Percentiles rank a stretch among this genome's conserved stretches.
phyloP scores from a whole-genome alignment of 2,329 filamentous ascomycete genomes.

The Exophiala sp. region DNA sequence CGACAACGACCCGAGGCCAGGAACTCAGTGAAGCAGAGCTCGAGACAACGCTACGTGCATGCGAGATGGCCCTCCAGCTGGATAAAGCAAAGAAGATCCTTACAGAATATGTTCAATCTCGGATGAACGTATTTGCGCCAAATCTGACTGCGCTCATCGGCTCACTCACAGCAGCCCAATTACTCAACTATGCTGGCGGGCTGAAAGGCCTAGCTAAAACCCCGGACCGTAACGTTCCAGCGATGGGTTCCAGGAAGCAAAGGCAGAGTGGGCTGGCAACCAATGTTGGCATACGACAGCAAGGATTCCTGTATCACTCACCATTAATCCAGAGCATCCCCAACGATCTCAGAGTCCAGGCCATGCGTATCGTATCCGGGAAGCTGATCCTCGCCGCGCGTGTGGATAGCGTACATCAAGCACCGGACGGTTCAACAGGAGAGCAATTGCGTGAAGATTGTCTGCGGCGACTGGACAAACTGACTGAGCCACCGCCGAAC shows the following conservation, averaged over 20 bases:
- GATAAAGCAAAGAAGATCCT: constrained; percentile 81
- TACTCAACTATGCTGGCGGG: constrained; percentile 91
- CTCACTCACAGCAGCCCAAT: constrained; percentile 84
- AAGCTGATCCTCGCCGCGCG: constrained; percentile 92
- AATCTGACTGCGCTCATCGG: constrained; percentile 88
- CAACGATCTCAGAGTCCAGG: constrained; percentile 81
- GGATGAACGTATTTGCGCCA: constrained; percentile 93
- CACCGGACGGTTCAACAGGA: constrained; percentile 73
- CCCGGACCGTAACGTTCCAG: constrained; percentile 84
- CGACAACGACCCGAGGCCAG: constrained; percentile 77
- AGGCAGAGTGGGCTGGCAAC: constrained; percentile 78
- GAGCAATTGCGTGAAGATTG: constrained; percentile 76
- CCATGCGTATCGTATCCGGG: constrained; percentile 87
- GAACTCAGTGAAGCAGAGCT: constrained; percentile 72
- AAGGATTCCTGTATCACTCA: constrained; percentile 89
- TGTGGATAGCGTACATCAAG: constrained; percentile 78
- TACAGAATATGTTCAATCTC: constrained; percentile 90
- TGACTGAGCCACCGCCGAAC: constrained; percentile 86
- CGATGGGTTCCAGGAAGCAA: constrained; percentile 84
- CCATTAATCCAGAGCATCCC: constrained; percentile 81
- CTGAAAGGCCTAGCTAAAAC: constrained; percentile 84
- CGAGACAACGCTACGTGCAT: constrained; percentile 66
- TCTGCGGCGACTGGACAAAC: constrained; percentile 79
- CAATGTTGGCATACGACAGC: constrained; percentile 82
- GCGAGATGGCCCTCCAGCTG: constrained; percentile 80